Conservation (phyloP, 139 green algal species). For the Chlorella sp. region DNA sequence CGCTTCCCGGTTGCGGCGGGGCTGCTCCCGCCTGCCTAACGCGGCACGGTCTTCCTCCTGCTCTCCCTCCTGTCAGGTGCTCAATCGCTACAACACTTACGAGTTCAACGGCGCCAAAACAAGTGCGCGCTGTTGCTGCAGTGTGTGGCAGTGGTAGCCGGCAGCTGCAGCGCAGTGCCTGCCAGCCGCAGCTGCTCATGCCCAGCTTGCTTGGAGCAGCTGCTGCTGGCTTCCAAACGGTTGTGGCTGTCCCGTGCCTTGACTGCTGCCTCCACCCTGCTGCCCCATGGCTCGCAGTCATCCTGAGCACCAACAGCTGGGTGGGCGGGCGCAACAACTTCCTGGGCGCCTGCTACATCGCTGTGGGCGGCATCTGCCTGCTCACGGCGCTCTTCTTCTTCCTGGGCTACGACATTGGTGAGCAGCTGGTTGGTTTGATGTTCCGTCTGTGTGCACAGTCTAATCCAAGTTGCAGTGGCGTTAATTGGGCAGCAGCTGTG, state of each 20-base stretch:
- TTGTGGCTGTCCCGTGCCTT: too few species aligned
- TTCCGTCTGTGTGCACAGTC: too few species aligned
- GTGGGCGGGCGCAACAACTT: conserved; percentile 81
- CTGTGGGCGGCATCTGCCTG: conserved; percentile 48
- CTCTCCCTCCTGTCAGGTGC: conserved; percentile 34
- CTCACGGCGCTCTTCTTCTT: conserved; percentile 50
- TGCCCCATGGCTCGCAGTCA: conserved; percentile 6
- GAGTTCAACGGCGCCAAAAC: conserved; percentile 63
- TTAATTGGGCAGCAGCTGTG: not conserved
- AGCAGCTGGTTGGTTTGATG: not conserved
- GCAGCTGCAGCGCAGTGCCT: too few species aligned
- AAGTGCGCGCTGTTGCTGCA: too few species aligned
- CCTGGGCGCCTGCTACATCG: conserved; percentile 71
- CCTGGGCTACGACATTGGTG: conserved; percentile 26
- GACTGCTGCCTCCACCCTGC: not conserved
- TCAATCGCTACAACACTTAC: conserved; percentile 88
- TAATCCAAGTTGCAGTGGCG: not conserved
- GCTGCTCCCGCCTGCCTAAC: too few species aligned
- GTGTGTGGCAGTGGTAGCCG: too few species aligned
- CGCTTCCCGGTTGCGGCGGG: too few species aligned
- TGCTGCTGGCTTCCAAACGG: too few species aligned
- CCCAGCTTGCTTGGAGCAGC: too few species aligned
- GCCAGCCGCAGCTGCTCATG: too few species aligned
- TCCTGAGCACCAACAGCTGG: conserved; percentile 75
- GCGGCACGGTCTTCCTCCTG: too few species aligned